Percentiles rank a stretch among this genome's conserved stretches.
phyloP scores from a whole-genome alignment of 768 basidiomycete species.

The Pleurotus sapidus region DNA sequence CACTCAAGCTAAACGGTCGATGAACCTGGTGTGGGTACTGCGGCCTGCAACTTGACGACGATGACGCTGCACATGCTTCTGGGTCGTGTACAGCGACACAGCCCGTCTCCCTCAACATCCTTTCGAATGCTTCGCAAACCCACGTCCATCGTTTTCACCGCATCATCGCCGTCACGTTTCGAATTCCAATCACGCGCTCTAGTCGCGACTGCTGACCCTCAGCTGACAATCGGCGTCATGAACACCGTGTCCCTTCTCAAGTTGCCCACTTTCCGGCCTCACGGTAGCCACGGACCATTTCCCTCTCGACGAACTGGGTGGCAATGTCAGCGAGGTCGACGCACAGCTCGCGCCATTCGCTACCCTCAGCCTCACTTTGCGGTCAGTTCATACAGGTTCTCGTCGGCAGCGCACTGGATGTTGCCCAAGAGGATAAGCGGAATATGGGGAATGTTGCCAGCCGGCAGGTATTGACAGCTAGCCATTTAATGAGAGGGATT shows the following conservation, averaged over 20 bases:
- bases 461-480: neutral
- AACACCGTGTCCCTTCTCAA: slow-evolving; percentile 22
- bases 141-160: neutral
- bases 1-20: neutral
- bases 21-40: slow-evolving; percentile 3
- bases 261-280: slow-evolving; percentile 19
- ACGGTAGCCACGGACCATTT: slow-evolving; percentile 7
- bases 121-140: neutral
- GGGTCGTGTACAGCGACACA: neutral
- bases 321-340: slow-evolving; percentile 25
- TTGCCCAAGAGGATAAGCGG: slow-evolving; percentile 28
- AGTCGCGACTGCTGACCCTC: slow-evolving; percentile 29
- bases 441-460: neutral
- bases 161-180: neutral
- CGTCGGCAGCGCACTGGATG: slow-evolving; percentile 33
- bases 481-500: slow-evolving; percentile 4
- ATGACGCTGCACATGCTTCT: neutral
- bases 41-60: neutral
- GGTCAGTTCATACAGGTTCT: slow-evolving; percentile 32
- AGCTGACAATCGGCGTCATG: slow-evolving; percentile 27
- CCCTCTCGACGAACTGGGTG: slow-evolving; percentile 22
- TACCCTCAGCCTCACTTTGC: slow-evolving; percentile 31
- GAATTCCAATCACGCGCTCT: slow-evolving; percentile 14
- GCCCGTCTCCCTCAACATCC: slow-evolving; percentile 17
- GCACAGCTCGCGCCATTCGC: slow-evolving; percentile 36